Evolutionary conservation across 2,329 filamentous ascomycete genomes (phyloP).

Genomic region (Furcasterigmium furcatum): DNA sequence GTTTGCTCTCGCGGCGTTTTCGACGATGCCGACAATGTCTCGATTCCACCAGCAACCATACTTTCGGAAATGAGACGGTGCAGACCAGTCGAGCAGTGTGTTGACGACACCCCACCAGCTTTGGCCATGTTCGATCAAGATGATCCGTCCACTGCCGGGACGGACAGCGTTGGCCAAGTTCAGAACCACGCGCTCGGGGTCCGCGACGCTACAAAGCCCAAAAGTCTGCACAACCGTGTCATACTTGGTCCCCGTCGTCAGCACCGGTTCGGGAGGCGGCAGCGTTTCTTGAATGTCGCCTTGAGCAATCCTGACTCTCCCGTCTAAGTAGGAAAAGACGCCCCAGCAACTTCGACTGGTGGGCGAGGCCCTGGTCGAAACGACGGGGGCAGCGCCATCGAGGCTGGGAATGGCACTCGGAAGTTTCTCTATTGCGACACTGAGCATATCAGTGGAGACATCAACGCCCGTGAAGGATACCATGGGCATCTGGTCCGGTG

Average conservation of each 20-base stretch:
- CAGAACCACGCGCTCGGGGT: constrained; percentile 50
- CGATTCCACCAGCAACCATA: constrained; percentile 70
- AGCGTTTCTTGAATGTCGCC: constrained; percentile 44
- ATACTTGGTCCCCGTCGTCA: constrained; percentile 40
- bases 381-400: constrained; percentile 18
- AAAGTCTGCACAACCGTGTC: constrained; percentile 64
- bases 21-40: constrained; percentile 54
- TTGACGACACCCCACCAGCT: constrained; percentile 54
- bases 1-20: constrained; percentile 40
- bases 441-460: constrained; percentile 58
- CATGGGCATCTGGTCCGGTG: constrained; percentile 22
- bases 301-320: constrained; percentile 43
- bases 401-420: constrained; percentile 36
- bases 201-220: constrained; percentile 59
- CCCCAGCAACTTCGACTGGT: background rate
- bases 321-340: constrained; percentile 28
- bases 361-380: background rate
- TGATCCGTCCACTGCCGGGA: constrained; percentile 54
- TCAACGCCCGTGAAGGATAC: constrained; percentile 60
- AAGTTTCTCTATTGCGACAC: constrained; percentile 52
- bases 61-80: constrained; percentile 51
- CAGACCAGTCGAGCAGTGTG: constrained; percentile 50
- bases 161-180: constrained; percentile 50
- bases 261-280: constrained; percentile 29
- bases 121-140: constrained; percentile 61